These are phyloP conservation scores for Capsicum rhomboideum DNA, from an alignment of 257 asterid genomes.

Conservation along the genomic window DNA sequence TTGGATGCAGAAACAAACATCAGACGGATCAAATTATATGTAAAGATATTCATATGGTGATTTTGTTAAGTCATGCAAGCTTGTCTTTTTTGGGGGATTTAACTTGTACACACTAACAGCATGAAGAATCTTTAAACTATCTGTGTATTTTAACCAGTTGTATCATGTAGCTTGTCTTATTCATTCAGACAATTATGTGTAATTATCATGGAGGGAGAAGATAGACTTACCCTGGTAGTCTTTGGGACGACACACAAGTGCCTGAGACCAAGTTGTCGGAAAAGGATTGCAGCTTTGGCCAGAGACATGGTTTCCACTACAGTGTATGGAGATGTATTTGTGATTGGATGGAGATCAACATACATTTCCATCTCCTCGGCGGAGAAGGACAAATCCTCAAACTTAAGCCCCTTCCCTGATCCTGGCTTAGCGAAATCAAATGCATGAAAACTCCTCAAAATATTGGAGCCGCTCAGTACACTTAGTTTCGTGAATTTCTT, in stretches of 20 bases:
- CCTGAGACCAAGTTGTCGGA: conserved; percentile 81
- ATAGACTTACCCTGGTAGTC: conserved; percentile 59
- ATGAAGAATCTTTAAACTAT: neutral
- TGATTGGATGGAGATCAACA: conserved; percentile 84
- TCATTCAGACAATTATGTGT: neutral
- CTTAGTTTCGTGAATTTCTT: conserved; percentile 51
- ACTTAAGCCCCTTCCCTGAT: conserved; percentile 76
- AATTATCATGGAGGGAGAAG: neutral
- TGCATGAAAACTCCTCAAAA: conserved; percentile 43
- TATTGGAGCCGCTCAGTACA: conserved; percentile 35
- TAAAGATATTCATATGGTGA: neutral
- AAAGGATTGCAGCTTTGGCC: conserved; percentile 90
- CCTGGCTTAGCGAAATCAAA: conserved; percentile 92
- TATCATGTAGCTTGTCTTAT: neutral
- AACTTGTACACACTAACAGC: neutral
- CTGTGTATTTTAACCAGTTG: neutral
- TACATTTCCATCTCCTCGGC: conserved; percentile 91
- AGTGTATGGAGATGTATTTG: conserved; percentile 87
- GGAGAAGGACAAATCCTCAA: conserved; percentile 59
- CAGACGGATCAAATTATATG: neutral
- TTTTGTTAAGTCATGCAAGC: neutral
- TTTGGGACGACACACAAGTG: conserved; percentile 91
- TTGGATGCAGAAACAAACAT: neutral
- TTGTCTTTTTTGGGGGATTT: neutral
- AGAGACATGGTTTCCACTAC: conserved; percentile 94